Evolutionary conservation across 176 grass and related monocot genomes (phyloP).

Genomic region (Pontederia paniculata): DNA sequence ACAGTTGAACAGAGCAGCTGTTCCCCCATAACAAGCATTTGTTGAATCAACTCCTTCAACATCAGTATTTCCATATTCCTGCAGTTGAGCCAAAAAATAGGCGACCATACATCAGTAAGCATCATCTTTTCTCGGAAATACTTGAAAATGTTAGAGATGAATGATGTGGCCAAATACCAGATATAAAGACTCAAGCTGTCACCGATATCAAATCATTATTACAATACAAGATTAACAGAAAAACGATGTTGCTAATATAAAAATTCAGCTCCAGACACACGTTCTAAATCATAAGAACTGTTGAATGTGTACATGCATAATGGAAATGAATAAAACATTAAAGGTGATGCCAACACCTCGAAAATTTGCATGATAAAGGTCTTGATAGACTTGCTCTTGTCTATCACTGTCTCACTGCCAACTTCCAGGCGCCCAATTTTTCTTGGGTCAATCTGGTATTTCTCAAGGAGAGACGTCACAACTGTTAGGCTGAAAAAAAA

Average conservation of each 20-base stretch:
- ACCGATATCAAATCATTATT: too few species aligned
- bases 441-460: constrained; percentile 72
- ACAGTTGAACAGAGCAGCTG: constrained; percentile 87
- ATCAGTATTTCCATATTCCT: constrained; percentile 90
- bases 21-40: constrained; percentile 94
- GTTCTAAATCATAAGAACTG: too few species aligned
- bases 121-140: neutral
- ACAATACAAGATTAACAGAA: too few species aligned
- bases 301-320: neutral
- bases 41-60: constrained; percentile 94
- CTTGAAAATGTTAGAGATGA: too few species aligned
- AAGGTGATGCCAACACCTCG: constrained; percentile 37
- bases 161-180: too few species aligned
- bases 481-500: constrained; percentile 51
- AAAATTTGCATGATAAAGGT: constrained; percentile 92
- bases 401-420: constrained; percentile 94
- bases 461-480: constrained; percentile 65
- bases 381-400: constrained; percentile 96
- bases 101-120: neutral
- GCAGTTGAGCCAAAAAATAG: constrained; percentile 14
- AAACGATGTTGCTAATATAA: too few species aligned
- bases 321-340: neutral
- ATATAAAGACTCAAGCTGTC: too few species aligned
- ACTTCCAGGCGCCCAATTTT: constrained; percentile 87
- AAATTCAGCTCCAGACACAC: too few species aligned